Conservation (phyloP, 192 early-diverging fungal species). For the Coemansia reversa region DNA sequence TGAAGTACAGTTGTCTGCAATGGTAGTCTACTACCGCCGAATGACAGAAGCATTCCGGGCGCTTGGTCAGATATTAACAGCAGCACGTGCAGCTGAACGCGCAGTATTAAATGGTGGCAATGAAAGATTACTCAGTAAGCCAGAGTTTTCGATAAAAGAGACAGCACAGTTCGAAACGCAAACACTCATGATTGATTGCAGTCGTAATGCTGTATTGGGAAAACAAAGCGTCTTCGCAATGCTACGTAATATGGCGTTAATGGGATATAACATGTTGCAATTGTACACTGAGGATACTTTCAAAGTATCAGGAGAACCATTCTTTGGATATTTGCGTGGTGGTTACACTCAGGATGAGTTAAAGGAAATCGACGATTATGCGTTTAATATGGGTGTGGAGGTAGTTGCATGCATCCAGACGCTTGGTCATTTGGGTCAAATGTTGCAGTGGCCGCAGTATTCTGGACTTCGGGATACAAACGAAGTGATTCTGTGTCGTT, state of each 20-base stretch:
- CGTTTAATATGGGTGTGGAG: constrained; percentile 72
- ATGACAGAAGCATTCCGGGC: constrained; percentile 65
- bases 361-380: constrained; percentile 74
- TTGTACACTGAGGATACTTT: constrained; percentile 91
- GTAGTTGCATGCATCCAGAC: constrained; percentile 90
- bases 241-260: constrained; percentile 74
- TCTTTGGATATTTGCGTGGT: constrained; percentile 73
- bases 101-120: constrained; percentile 12
- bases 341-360: constrained; percentile 76
- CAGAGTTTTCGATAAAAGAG: constrained; percentile 57
- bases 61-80: constrained; percentile 65
- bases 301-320: constrained; percentile 65
- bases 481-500: constrained; percentile 72
- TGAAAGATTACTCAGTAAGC: constrained; percentile 18
- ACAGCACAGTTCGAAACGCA: constrained; percentile 68
- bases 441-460: constrained; percentile 86
- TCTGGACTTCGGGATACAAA: constrained; percentile 73
- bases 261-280: constrained; percentile 87
- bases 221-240: constrained; percentile 64
- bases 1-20: not conserved
- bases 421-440: constrained; percentile 84
- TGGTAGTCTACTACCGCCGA: constrained; percentile 33
- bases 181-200: constrained; percentile 85
- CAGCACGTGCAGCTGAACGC: constrained; percentile 52
- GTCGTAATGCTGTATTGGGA: constrained; percentile 73